phyloP scores from a whole-genome alignment of 805 yeast species.

The Myxozyma neotropica region DNA sequence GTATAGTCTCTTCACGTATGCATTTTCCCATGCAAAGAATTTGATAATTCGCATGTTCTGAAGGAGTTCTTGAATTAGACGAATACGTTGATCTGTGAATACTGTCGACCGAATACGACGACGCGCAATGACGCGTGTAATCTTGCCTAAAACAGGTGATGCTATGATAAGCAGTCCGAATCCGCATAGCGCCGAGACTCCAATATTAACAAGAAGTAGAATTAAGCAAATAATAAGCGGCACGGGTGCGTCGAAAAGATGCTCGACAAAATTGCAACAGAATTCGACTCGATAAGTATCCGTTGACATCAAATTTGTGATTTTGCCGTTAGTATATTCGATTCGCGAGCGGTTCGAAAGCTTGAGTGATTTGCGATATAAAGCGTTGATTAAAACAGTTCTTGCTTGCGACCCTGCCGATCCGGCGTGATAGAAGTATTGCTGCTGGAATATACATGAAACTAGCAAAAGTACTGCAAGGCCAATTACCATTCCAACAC shows the following conservation, averaged over 20 bases:
- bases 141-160: conserved; percentile 47
- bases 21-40: conserved; percentile 88
- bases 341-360: conserved; percentile 61
- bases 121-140: conserved; percentile 56
- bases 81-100: conserved; percentile 76
- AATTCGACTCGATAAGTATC: conserved; percentile 81
- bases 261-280: conserved; percentile 69
- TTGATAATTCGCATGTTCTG: conserved; percentile 80
- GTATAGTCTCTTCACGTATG: conserved; percentile 62
- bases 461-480: conserved; percentile 57
- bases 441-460: conserved; percentile 57
- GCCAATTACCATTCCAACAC: conserved; percentile 78
- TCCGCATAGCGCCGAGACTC: conserved; percentile 74
- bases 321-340: conserved; percentile 64
- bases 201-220: conserved; percentile 66
- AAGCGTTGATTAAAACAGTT: conserved; percentile 68
- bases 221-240: conserved; percentile 65
- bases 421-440: conserved; percentile 63
- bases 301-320: conserved; percentile 78
- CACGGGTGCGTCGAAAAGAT: conserved; percentile 64
- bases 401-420: conserved; percentile 71
- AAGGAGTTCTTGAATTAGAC: conserved; percentile 74
- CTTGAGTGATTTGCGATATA: conserved; percentile 67
- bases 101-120: conserved; percentile 60
- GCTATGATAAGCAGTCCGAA: conserved; percentile 52